Evolutionary conservation across 352 stramenopile species (phyloP), one percentile per base, ranked within the genome.

Genomic region (Phytophthora nicotianae): DNA sequence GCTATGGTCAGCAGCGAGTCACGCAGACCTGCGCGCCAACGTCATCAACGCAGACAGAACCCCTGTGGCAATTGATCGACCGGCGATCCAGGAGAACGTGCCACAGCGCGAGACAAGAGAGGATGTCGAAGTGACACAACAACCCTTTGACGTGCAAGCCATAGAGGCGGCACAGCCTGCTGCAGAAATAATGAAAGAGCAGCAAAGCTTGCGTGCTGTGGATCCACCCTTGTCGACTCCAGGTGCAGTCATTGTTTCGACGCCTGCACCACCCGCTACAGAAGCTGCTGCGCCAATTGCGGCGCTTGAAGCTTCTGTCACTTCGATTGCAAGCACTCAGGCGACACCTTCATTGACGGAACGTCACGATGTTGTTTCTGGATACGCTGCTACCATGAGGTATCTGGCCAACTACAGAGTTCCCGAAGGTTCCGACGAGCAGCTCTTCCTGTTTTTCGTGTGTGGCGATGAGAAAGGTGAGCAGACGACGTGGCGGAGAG

Each of bases 401-500:
- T 90, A 74, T 60, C 58, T 91, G 21, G 68, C 64, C 24, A 79
- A 68, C 42, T 89, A 89, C 47, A 66, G 5, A 43, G 75, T 16
- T 7, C 55, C 52, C 14, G 19, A 20, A 43, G 41, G 37, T 7
- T 75, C 59, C 11, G 43, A 74, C 60, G 79, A 89, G 32, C 62
- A 74, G n/a, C 65, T 90, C 40, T 89, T 88, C 47, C 52, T 91
- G 21, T 88, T 89, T 58, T 91, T 91, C 58, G 72, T 75, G 8
- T 91, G 83, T 49, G 83, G 81, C 21, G 75, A 91, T 29, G 68
- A 87, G 17, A 38, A 83, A 8, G 76, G 72, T 4, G 54, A 80
- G 17, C 57, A 77, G 41, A 72, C 58, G 19, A 59, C 81, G 20
- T 91, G 82, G 80, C 71, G 66, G 2, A 50, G 32, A 32, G 26